A percentile compares a stretch with the other conserved stretches of the same genome.
Evolutionary conservation across 495 filamentous ascomycete genomes (phyloP).

Genomic region (Aspergillus nanangensis): DNA sequence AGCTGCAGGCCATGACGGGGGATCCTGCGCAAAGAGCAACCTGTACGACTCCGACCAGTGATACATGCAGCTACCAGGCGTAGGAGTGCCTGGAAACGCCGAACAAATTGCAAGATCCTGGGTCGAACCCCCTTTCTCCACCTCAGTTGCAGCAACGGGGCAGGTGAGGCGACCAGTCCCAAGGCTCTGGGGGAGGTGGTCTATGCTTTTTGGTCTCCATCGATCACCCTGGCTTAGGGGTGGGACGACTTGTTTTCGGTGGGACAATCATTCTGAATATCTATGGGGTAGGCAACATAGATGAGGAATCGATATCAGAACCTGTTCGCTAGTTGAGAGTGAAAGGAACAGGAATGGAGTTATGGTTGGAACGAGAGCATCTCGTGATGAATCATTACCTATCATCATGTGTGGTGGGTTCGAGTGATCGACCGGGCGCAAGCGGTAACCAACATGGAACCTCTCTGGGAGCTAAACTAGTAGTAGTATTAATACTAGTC

Average conservation of each 20-base stretch:
- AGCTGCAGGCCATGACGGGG: background rate
- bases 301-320: no score
- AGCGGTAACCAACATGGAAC: conserved; percentile 2
- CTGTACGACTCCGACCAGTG: no score
- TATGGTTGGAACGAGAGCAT: conserved; percentile 1
- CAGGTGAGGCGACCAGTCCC: conserved; percentile 18
- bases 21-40: background rate
- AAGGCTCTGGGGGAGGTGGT: conserved; percentile 2
- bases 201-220: background rate
- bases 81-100: no score
- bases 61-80: no score
- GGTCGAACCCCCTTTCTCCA: conserved; percentile 6
- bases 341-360: background rate
- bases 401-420: conserved; percentile 5
- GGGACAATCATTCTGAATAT: no score
- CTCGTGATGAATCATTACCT: conserved; percentile 5
- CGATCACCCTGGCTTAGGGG: no score
- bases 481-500: background rate
- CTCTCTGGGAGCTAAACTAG: background rate
- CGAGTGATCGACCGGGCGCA: conserved; percentile 9
- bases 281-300: no score
- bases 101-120: no score
- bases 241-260: no score
- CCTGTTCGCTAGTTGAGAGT: no score
- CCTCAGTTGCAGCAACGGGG: conserved; percentile 6